phyloP scores from a whole-genome alignment of 805 yeast species.

The Cyberlindnera meyerae region DNA sequence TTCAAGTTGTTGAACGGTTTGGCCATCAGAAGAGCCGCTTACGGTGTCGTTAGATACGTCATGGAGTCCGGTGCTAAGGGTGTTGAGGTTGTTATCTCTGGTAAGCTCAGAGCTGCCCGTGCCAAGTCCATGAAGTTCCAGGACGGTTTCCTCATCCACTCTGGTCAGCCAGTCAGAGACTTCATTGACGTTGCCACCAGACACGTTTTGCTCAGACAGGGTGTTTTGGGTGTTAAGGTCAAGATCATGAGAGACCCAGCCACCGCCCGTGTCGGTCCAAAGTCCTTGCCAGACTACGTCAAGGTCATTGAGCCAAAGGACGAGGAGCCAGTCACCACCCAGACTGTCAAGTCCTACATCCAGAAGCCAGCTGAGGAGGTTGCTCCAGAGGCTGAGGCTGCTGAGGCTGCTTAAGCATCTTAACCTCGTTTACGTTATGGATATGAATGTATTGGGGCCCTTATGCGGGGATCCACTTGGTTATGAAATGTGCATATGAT shows the following conservation, averaged over 20 bases:
- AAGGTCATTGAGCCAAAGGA: conserved; percentile 92
- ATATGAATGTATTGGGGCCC: conserved; percentile 1
- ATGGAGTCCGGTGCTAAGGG: conserved; percentile 99
- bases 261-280: conserved; percentile 78
- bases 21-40: conserved; percentile 99
- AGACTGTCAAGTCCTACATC: conserved; percentile 74
- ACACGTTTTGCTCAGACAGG: conserved; percentile 99
- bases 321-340: conserved; percentile 75
- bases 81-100: conserved; percentile 99
- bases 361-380: conserved; percentile 27
- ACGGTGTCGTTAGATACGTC: conserved; percentile 99
- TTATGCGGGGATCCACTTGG: too few relatives aligned
- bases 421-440: conserved; percentile 5
- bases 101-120: conserved; percentile 99
- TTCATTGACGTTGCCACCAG: conserved; percentile 98
- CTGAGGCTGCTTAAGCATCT: conserved; percentile 18
- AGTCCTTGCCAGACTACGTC: conserved; percentile 92
- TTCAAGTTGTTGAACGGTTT: conserved; percentile 98
- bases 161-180: conserved; percentile 99
- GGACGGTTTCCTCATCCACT: conserved; percentile 99
- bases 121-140: conserved; percentile 99
- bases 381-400: conserved; percentile 17
- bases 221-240: conserved; percentile 99
- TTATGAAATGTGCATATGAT: too few relatives aligned
- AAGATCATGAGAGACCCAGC: conserved; percentile 99